phyloP scores from a whole-genome alignment of 2,329 filamentous ascomycete genomes.

The Microcyclospora tardicrescens region DNA sequence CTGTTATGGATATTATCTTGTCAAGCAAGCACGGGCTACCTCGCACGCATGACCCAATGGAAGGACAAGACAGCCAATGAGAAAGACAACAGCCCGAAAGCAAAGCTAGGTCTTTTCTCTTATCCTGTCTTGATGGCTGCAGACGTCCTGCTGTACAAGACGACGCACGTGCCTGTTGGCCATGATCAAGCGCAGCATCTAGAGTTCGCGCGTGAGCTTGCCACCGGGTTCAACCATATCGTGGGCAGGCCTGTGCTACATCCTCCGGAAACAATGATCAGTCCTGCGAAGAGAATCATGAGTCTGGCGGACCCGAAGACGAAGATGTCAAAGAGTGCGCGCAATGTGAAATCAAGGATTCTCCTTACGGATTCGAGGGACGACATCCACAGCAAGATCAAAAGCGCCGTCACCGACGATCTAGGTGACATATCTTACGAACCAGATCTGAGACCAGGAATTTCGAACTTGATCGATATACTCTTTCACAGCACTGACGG shows the following conservation, averaged over 20 bases:
- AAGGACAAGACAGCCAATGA: slow-evolving; percentile 47
- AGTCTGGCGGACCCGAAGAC: slow-evolving; percentile 61
- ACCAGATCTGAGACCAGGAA: slow-evolving; percentile 55
- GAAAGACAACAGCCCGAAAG: slow-evolving; percentile 33
- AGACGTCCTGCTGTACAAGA: slow-evolving; percentile 77
- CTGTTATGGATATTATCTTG: slow-evolving; percentile 97
- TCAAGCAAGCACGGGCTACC: slow-evolving; percentile 78
- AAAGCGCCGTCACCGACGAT: slow-evolving; percentile 64
- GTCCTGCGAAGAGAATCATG: slow-evolving; percentile 80
- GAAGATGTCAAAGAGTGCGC: slow-evolving; percentile 93
- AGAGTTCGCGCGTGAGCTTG: slow-evolving; percentile 80
- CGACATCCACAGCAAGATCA: slow-evolving; percentile 57
- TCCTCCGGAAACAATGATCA: slow-evolving; percentile 56
- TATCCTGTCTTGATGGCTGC: slow-evolving; percentile 94
- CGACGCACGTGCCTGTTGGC: slow-evolving; percentile 93
- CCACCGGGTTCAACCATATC: slow-evolving; percentile 70
- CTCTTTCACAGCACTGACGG: slow-evolving; percentile 46
- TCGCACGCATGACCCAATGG: slow-evolving; percentile 99
- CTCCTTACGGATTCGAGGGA: slow-evolving; percentile 59
- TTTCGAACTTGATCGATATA: slow-evolving; percentile 76
- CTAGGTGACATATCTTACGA: slow-evolving; percentile 59
- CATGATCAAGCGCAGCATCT: slow-evolving; percentile 90
- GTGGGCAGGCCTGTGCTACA: slow-evolving; percentile 50
- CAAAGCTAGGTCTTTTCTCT: slow-evolving; percentile 85
- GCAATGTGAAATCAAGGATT: slow-evolving; percentile 61